Evolutionary conservation across 306 rosid genomes (phyloP), one percentile per base, ranked within the genome.

Genomic region (Albizia julibrissin): DNA sequence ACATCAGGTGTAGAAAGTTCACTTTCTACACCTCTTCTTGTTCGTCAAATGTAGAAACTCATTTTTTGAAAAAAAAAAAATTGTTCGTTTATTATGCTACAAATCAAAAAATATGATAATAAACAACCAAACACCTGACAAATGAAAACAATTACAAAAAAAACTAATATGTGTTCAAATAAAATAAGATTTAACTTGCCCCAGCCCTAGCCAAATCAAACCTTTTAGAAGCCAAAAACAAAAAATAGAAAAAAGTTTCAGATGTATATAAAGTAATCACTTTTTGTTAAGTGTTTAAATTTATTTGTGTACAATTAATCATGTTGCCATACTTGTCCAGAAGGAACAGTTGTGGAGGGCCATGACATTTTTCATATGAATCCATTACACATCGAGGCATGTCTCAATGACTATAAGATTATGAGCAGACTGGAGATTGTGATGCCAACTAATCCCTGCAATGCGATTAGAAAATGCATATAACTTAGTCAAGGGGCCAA

Each of bases 131-230:
- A n/a, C n/a, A n/a, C n/a, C n/a, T n/a, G n/a, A n/a, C n/a, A n/a
- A n/a, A n/a, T n/a, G n/a, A n/a, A n/a, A n/a, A n/a, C n/a, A n/a
- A n/a, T n/a, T n/a, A n/a, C n/a, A n/a, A n/a, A n/a, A n/a, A n/a
- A n/a, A n/a, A n/a, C n/a, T n/a, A n/a, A n/a, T n/a, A n/a, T n/a
- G n/a, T n/a, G n/a, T n/a, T n/a, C n/a, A n/a, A n/a, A n/a, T n/a
- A n/a, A n/a, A n/a, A n/a, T n/a, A n/a, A n/a, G n/a, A n/a, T n/a
- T n/a, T n/a, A 85, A 87, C 98, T 94, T 69, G 97, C 94, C 82
- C 99, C 98, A 81, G 95, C 98, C 72, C 98, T 98, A 52, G 97
- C 98, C 82, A 92, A 93, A 83, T 96, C 98, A 85, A 94, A 94
- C 94, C 99, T 96, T 88, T 82, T 64, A 74, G 71, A 87, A 86